These are phyloP conservation scores for Exophiala viscosa DNA, from an alignment of 2,329 filamentous ascomycete genomes.

Conservation along the genomic window DNA sequence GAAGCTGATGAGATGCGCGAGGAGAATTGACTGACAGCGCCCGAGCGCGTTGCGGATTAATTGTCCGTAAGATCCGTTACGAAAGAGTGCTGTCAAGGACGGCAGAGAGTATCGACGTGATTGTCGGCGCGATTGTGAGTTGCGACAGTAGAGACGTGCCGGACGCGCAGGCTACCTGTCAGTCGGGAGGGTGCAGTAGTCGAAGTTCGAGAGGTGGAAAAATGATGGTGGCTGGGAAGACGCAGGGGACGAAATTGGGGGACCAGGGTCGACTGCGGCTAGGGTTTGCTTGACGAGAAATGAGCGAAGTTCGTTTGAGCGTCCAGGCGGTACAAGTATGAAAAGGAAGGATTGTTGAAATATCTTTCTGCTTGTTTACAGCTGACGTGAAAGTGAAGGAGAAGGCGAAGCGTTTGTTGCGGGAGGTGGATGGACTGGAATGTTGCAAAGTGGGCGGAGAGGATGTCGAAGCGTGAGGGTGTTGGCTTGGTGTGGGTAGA, in stretches of 20 bases:
- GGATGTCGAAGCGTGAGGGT: not conserved
- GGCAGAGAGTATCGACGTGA: not conserved
- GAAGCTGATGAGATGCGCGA: conserved; percentile 5
- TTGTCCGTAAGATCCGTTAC: not conserved
- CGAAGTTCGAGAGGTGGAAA: conserved; percentile 11
- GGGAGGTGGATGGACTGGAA: conserved; percentile 17
- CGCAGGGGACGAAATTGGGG: conserved; percentile 13
- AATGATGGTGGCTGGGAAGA: conserved; percentile 25
- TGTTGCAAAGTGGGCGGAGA: conserved; percentile 15
- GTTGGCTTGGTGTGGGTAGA: not conserved
- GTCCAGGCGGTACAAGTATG: not conserved
- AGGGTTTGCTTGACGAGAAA: conserved; percentile 1
- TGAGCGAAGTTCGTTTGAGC: not conserved
- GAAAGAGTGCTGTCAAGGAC: conserved; percentile 1
- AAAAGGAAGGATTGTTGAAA: not conserved
- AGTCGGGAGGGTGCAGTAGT: conserved; percentile 11
- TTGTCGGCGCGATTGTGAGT: conserved; percentile 1
- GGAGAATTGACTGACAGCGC: conserved; percentile 2
- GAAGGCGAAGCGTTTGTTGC: conserved; percentile 5
- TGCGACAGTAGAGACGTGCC: conserved; percentile 18
- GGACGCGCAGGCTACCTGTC: conserved; percentile 15
- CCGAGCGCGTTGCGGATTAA: conserved; percentile 3
- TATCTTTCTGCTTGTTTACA: conserved; percentile 6
- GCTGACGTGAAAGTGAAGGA: conserved; percentile 1
- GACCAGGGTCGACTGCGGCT: conserved; percentile 10